A percentile compares a stretch with the other conserved stretches of the same genome.
Evolutionary conservation across 139 green algal genomes (phyloP).

Genomic region (Chlorella sp.): DNA sequence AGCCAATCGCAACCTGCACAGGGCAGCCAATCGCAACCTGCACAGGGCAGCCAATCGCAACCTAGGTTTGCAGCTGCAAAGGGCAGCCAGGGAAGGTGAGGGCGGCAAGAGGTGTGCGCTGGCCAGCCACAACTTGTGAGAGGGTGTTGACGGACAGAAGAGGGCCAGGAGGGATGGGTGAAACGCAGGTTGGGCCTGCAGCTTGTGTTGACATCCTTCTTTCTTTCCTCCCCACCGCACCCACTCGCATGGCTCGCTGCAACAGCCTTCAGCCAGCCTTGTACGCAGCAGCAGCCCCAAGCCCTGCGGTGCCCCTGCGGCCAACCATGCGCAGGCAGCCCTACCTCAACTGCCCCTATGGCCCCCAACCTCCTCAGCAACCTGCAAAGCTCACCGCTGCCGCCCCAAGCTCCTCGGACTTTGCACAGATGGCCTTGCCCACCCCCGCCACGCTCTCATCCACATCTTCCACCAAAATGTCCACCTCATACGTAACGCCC

Average conservation of each 20-base stretch:
- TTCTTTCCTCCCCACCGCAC: too few relatives aligned
- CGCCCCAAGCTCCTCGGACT: conserved; percentile 14
- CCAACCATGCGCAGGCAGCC: background rate
- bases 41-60: too few relatives aligned
- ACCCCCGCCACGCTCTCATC: conserved; percentile 31
- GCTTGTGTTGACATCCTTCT: too few relatives aligned
- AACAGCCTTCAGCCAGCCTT: background rate
- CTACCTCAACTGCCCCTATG: too few relatives aligned
- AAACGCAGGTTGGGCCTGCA: too few relatives aligned
- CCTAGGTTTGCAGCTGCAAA: background rate
- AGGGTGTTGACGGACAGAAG: too few relatives aligned
- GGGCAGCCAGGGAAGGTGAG: background rate
- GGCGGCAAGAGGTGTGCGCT: too few relatives aligned
- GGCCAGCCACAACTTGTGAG: too few relatives aligned
- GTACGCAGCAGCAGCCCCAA: background rate
- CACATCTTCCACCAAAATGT: conserved; percentile 32
- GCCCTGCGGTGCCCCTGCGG: too few relatives aligned
- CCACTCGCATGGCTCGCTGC: background rate
- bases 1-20: conserved; percentile 43
- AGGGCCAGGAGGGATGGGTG: too few relatives aligned
- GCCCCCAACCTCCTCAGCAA: background rate
- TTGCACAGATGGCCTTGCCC: conserved; percentile 31
- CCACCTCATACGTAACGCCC: conserved; percentile 1
- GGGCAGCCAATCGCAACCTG: conserved; percentile 32
- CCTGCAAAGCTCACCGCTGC: background rate